Evolutionary conservation across 805 yeast genomes (phyloP).

Genomic region (Pichia heedii): DNA sequence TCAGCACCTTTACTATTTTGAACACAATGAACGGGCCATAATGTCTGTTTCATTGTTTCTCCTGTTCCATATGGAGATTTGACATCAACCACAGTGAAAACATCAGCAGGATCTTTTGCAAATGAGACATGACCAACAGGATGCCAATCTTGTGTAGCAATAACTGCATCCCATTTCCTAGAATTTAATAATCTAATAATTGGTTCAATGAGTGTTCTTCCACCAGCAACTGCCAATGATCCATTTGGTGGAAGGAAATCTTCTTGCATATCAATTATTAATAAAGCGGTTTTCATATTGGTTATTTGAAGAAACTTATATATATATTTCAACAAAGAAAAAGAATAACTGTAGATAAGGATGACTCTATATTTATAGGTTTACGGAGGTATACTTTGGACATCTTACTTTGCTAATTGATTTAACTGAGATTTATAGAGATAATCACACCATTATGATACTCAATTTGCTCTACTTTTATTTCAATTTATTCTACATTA

Average conservation of each 20-base stretch:
- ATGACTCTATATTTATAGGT: too few species aligned
- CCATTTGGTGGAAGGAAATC: conserved; percentile 81
- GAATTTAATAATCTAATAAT: conserved; percentile 40
- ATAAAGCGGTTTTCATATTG: conserved; percentile 46
- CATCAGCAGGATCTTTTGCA: conserved; percentile 52
- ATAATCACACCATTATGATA: too few species aligned
- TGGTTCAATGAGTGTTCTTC: conserved; percentile 46
- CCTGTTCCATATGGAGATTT: conserved; percentile 38
- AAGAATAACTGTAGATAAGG: too few species aligned
- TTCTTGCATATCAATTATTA: conserved; percentile 75
- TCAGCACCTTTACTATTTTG: conserved; percentile 61
- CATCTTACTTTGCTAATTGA: too few species aligned
- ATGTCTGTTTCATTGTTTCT: conserved; percentile 31
- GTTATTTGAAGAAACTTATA: too few species aligned
- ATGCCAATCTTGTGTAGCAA: conserved; percentile 87
- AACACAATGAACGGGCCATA: conserved; percentile 93
- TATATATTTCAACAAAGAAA: background rate
- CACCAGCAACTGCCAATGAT: conserved; percentile 61
- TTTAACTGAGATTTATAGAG: too few species aligned
- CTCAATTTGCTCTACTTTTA: too few species aligned
- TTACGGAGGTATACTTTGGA: too few species aligned
- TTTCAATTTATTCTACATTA: too few species aligned
- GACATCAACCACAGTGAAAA: conserved; percentile 44
- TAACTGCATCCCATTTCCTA: conserved; percentile 49
- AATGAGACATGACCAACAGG: conserved; percentile 72